These are phyloP conservation scores for Ensete glaucum DNA, from an alignment of 176 grass and related monocot genomes.

Conservation along the genomic window DNA sequence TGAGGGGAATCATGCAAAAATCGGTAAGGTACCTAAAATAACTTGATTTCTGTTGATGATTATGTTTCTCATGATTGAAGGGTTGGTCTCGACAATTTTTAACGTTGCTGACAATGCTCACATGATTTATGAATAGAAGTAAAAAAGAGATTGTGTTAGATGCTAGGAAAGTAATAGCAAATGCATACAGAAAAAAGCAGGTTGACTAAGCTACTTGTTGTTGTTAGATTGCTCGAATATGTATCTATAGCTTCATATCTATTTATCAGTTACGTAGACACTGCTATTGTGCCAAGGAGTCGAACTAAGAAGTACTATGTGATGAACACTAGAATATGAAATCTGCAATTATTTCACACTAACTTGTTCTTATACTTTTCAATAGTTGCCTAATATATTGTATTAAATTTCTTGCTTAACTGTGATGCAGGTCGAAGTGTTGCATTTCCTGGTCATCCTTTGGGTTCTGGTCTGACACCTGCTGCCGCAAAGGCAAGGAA, in stretches of 20 bases:
- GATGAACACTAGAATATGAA: not conserved
- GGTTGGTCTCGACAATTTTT: not conserved
- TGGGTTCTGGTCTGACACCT: constrained; percentile 86
- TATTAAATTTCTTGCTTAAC: constrained; percentile 10
- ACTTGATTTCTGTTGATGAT: not conserved
- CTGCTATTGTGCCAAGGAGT: not conserved
- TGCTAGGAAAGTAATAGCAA: not conserved
- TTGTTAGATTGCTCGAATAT: not conserved
- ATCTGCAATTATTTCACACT: not conserved
- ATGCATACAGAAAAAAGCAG: not conserved
- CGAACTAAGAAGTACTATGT: not conserved
- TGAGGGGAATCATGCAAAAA: constrained; percentile 73
- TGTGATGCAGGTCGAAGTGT: constrained; percentile 65
- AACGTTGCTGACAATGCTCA: not conserved
- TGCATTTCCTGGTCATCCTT: constrained; percentile 94
- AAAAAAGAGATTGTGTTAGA: not conserved
- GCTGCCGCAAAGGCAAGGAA: constrained; percentile 77
- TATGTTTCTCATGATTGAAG: not conserved
- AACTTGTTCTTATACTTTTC: not conserved
- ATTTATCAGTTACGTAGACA: not conserved
- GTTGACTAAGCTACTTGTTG: not conserved
- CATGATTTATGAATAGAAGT: not conserved
- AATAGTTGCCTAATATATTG: not conserved
- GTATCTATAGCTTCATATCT: not conserved
- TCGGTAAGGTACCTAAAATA: constrained; percentile 39